Conservation (phyloP, 83 land plant species). For the Picea mariana region DNA sequence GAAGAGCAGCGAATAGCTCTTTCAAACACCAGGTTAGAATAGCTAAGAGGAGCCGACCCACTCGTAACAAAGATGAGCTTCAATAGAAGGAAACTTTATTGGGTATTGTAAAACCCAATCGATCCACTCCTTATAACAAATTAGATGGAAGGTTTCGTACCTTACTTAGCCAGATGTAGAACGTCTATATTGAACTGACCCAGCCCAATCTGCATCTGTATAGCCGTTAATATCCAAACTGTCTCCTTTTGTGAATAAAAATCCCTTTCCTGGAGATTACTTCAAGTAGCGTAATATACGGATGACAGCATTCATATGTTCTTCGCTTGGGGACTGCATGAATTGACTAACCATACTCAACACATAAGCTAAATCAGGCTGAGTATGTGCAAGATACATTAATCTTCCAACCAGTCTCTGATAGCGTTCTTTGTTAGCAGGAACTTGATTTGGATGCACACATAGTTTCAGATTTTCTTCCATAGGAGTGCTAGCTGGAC, state of each 20-base stretch:
- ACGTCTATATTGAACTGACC: background rate
- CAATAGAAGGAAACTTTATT: no score
- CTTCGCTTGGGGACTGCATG: conserved; percentile 16
- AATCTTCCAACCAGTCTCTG: conserved; percentile 23
- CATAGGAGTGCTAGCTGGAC: conserved; percentile 16
- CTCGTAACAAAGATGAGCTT: no score
- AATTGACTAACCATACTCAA: conserved; percentile 12
- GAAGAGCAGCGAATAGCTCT: no score
- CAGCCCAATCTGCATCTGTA: background rate
- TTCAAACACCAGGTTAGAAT: no score
- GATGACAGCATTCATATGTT: conserved; percentile 13
- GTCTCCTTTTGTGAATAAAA: background rate
- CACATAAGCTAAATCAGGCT: conserved; percentile 15
- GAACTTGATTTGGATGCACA: background rate
- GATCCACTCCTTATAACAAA: no score
- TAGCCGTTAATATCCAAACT: background rate
- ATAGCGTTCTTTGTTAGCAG: background rate
- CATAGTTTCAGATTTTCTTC: background rate
- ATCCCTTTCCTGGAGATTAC: background rate
- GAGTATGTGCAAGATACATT: conserved; percentile 23
- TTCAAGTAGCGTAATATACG: conserved; percentile 19
- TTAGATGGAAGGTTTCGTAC: no score
- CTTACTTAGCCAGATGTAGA: no score
- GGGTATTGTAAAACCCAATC: no score
- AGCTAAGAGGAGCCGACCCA: no score